Base-by-base conservation (phyloP, 148 eudicot species). In the Rhododendron henanense region DNA sequence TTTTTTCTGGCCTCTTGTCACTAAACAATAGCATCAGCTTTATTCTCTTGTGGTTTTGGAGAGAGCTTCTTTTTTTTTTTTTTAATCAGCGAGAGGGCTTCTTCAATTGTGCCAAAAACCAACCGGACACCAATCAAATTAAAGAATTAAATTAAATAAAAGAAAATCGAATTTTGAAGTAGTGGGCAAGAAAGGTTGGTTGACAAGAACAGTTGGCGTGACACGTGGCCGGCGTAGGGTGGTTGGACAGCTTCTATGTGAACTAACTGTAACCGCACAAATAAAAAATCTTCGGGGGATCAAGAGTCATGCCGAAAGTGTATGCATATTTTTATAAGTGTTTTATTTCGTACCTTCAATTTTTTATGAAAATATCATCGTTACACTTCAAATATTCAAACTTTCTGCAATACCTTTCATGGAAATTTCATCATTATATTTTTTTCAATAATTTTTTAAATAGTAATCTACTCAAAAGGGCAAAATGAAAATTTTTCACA, bases 161-260 rank as follows among this genome's bases (percentile, higher is more conserved):
- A 61, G 5, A 19, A 6, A 65, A 65, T 7, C 31, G 71, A 65
- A 65, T 65, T 65, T 65, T 65, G 33, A 71, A 31, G 39, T 71
- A 33, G 41, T 33, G 76, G 76, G 41, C 19, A 45, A 41, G 48
- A 45, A 78, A 45, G 59, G 28, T 51, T 25, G 37, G 59, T 48
- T 25, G 82, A 79, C 37, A 41, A 21, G 82, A 79, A 14, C 61
- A 79, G 81, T 79, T 48, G 39, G 23, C 0, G 13, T n/a, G 21
- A 79, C 82, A 44, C 81, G 53, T 78, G 82, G 61, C 11, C 4
- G 82, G 59, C 50, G 39, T 48, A 79, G 61, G 57, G 82, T 79
- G 35, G 61, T 79, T 79, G 37, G 18, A 7, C 82, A 79, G 25
- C 39, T 79, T 3, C 23, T 79, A 39, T 79, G 59, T 77, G 10